Percentiles rank a stretch among this genome's conserved stretches.
Evolutionary conservation across 2,329 filamentous ascomycete genomes (phyloP).

Genomic region (Pseudogymnoascus sp.): DNA sequence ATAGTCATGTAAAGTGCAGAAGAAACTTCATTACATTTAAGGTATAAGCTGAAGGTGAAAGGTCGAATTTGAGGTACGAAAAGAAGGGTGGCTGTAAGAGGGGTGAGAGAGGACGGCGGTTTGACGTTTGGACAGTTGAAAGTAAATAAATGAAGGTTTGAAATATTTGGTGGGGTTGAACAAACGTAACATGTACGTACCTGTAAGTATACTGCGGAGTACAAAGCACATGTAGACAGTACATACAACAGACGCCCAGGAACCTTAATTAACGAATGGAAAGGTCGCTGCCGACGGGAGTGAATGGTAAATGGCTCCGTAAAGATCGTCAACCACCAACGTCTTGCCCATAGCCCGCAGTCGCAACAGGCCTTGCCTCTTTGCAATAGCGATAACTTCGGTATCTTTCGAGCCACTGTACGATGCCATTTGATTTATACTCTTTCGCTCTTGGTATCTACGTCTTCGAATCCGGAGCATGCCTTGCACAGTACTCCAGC

Average conservation of each 20-base stretch:
- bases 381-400: background rate
- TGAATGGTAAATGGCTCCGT: slow-evolving; percentile 2
- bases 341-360: background rate
- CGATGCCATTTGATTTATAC: slow-evolving; percentile 1
- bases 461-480: slow-evolving; percentile 6
- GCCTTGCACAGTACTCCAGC: background rate
- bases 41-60: background rate
- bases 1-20: background rate
- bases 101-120: background rate
- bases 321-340: background rate
- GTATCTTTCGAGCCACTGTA: background rate
- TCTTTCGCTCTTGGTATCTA: background rate
- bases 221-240: background rate
- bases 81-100: background rate
- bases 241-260: background rate
- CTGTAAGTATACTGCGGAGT: background rate
- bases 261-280: slow-evolving; percentile 7
- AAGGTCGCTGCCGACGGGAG: background rate
- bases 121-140: background rate
- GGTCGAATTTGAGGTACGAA: background rate
- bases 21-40: background rate
- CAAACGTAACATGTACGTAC: background rate
- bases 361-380: slow-evolving; percentile 3
- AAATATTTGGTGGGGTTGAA: slow-evolving; percentile 5
- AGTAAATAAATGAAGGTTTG: background rate